Evolutionary conservation across 2,329 filamentous ascomycete genomes (phyloP).

Genomic region (Claviceps digitariae): DNA sequence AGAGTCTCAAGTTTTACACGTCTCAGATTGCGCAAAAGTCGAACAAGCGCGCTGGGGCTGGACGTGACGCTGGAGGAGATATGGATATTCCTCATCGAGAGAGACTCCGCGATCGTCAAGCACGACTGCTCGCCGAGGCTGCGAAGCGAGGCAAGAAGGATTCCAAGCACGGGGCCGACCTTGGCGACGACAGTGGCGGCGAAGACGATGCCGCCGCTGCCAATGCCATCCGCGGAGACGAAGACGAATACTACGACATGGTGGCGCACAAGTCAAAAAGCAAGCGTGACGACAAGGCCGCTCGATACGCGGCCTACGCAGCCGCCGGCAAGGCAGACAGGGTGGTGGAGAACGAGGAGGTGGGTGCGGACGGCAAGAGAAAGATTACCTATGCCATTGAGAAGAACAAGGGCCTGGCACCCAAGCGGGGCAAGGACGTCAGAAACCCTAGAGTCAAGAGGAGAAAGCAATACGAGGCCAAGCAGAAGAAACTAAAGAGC

Average conservation of each 20-base stretch:
- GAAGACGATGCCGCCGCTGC: constrained; percentile 44
- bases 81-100: constrained; percentile 79
- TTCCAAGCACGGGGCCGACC: constrained; percentile 48
- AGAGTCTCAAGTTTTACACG: constrained; percentile 92
- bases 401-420: constrained; percentile 93
- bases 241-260: constrained; percentile 82
- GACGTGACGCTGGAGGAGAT: constrained; percentile 64
- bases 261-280: constrained; percentile 55
- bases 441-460: constrained; percentile 96
- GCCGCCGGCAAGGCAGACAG: constrained; percentile 51
- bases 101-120: constrained; percentile 72
- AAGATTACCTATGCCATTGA: constrained; percentile 88
- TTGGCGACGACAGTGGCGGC: constrained; percentile 56
- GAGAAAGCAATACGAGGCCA: constrained; percentile 88
- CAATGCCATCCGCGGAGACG: constrained; percentile 40
- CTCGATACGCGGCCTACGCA: constrained; percentile 40
- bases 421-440: constrained; percentile 83
- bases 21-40: constrained; percentile 93
- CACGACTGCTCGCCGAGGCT: constrained; percentile 76
- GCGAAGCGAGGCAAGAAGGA: constrained; percentile 64
- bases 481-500: constrained; percentile 90
- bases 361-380: constrained; percentile 76
- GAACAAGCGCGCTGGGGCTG: constrained; percentile 65
- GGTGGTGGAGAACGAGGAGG: constrained; percentile 49
- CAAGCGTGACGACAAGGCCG: constrained; percentile 61